A percentile compares a stretch with the other conserved stretches of the same genome.
Evolutionary conservation across 768 basidiomycete species (phyloP).

Genomic region (Podaxis mareebaensis): DNA sequence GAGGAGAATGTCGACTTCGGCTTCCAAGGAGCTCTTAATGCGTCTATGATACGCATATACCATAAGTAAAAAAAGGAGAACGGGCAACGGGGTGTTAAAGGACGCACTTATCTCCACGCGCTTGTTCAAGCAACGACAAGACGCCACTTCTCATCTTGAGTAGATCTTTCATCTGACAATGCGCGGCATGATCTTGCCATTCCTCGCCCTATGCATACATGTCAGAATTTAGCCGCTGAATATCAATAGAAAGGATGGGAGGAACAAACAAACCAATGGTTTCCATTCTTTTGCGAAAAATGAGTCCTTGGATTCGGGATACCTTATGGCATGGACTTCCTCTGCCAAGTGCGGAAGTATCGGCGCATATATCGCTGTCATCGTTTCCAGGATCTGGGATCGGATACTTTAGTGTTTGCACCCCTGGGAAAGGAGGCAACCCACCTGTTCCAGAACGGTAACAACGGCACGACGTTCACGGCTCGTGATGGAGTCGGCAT

Average conservation of each 20-base stretch:
- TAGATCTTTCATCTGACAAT: slow-evolving; percentile 63
- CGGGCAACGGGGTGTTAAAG: background rate
- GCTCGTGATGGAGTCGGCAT: slow-evolving; percentile 60
- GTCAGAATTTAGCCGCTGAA: background rate
- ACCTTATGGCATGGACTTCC: slow-evolving; percentile 66
- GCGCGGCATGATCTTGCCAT: slow-evolving; percentile 63
- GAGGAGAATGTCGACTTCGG: slow-evolving; percentile 65
- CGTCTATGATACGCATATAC: slow-evolving; percentile 39
- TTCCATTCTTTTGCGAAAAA: slow-evolving; percentile 76
- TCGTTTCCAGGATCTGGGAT: slow-evolving; percentile 62
- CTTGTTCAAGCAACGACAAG: slow-evolving; percentile 71
- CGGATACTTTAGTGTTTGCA: background rate
- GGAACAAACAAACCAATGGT: slow-evolving; percentile 53
- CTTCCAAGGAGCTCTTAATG: slow-evolving; percentile 77
- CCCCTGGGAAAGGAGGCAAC: background rate
- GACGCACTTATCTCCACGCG: slow-evolving; percentile 71
- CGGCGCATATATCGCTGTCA: slow-evolving; percentile 76
- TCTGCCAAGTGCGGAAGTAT: slow-evolving; percentile 90
- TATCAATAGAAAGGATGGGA: background rate
- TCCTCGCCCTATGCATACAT: slow-evolving; percentile 42
- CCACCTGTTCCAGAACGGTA: slow-evolving; percentile 71
- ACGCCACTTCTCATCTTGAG: slow-evolving; percentile 62
- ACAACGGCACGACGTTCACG: slow-evolving; percentile 63
- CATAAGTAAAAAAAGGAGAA: slow-evolving; percentile 7
- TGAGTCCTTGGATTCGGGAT: slow-evolving; percentile 41